Conservation (phyloP, 2,329 filamentous ascomycete species). For the Sarocladium strictum region DNA sequence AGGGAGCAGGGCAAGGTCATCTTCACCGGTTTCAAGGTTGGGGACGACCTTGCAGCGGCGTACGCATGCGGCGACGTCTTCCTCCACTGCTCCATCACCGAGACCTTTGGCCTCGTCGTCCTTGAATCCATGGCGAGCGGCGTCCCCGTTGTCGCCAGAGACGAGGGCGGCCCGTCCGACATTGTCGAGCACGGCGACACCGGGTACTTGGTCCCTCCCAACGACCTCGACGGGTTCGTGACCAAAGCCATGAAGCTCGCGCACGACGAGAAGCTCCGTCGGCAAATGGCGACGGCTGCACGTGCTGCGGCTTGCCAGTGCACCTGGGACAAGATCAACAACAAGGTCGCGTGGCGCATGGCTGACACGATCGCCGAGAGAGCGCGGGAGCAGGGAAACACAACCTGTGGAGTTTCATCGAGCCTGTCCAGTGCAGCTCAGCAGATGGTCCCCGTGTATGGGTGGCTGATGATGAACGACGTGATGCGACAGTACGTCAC, state of each 20-base stretch:
- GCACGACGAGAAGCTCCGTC: conserved; percentile 35
- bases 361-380: conserved; percentile 45
- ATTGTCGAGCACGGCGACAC: conserved; percentile 54
- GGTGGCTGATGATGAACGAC: conserved; percentile 38
- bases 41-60: conserved; percentile 54
- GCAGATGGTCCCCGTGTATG: conserved; percentile 32
- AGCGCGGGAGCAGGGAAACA: conserved; percentile 23
- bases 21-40: conserved; percentile 62
- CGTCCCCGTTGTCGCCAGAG: conserved; percentile 61
- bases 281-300: conserved; percentile 39
- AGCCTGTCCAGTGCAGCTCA: conserved; percentile 14
- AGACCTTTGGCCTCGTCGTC: conserved; percentile 67
- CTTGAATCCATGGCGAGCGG: conserved; percentile 67
- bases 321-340: conserved; percentile 68
- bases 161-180: conserved; percentile 64
- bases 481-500: conserved; percentile 29
- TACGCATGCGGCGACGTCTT: conserved; percentile 67
- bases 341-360: conserved; percentile 61
- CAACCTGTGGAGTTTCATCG: background rate
- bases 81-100: conserved; percentile 64
- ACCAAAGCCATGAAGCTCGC: conserved; percentile 44
- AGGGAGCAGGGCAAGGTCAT: conserved; percentile 44
- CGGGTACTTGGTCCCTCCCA: conserved; percentile 54
- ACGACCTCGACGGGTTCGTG: conserved; percentile 55
- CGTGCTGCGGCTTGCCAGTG: conserved; percentile 54